phyloP scores from a whole-genome alignment of 225 moss, liverwort and hornwort species.

The Lunularia cruciata region DNA sequence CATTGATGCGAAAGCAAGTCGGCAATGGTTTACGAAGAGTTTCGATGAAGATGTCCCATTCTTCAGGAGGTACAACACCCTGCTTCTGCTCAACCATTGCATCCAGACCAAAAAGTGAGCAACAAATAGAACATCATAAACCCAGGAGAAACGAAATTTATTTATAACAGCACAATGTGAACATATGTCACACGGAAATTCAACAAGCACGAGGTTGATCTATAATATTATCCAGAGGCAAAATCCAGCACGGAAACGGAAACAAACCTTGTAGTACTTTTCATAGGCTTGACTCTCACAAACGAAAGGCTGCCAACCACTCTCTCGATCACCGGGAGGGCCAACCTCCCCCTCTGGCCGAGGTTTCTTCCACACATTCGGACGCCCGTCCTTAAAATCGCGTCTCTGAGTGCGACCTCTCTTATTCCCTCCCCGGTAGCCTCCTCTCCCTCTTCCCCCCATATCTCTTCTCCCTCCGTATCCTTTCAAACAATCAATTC shows the following conservation, averaged over 20 bases:
- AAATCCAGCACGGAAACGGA: background rate
- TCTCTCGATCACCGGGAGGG: conserved; percentile 31
- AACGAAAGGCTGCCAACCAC: conserved; percentile 79
- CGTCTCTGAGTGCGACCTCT: conserved; percentile 83
- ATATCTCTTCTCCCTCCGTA: conserved; percentile 16
- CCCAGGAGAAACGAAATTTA: too few species aligned
- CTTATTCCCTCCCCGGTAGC: conserved; percentile 61
- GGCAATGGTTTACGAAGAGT: conserved; percentile 70
- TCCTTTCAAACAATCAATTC: background rate
- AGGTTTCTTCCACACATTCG: conserved; percentile 84
- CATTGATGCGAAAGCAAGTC: conserved; percentile 87
- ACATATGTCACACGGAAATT: background rate
- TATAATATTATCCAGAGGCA: background rate
- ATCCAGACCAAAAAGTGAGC: background rate
- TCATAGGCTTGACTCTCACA: conserved; percentile 80
- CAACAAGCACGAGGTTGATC: background rate
- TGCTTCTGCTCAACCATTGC: conserved; percentile 57
- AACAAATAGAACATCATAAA: too few species aligned
- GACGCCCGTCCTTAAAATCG: conserved; percentile 74
- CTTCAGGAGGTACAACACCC: conserved; percentile 66
- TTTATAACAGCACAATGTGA: too few species aligned
- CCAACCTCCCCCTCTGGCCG: conserved; percentile 42
- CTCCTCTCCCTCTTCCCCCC: conserved; percentile 63
- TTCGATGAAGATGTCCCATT: conserved; percentile 75
- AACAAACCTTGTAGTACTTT: conserved; percentile 63